These are phyloP conservation scores for Tylopilus felleus DNA, from an alignment of 768 basidiomycete species.

Conservation along the genomic window DNA sequence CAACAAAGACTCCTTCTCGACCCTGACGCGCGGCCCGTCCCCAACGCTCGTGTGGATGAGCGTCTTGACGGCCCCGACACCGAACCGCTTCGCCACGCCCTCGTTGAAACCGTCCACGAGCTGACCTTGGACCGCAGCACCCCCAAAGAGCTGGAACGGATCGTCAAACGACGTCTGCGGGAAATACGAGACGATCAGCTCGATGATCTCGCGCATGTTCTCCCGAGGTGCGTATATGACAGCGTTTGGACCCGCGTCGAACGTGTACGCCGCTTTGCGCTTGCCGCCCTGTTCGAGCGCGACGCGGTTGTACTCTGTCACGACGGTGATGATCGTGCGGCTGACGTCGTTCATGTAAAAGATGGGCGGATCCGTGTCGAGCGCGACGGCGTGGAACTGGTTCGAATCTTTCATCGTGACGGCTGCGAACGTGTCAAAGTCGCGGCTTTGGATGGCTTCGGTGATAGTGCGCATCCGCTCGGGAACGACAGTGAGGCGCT, in stretches of 20 bases:
- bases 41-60: conserved; percentile 93
- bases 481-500: conserved; percentile 91
- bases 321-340: conserved; percentile 84
- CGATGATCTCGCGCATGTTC: conserved; percentile 75
- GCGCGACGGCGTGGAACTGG: conserved; percentile 96
- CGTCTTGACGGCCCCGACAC: conserved; percentile 75
- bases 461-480: conserved; percentile 78
- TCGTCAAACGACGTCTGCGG: conserved; percentile 81
- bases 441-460: conserved; percentile 69
- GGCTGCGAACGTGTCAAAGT: conserved; percentile 86
- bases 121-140: conserved; percentile 42
- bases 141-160: conserved; percentile 60
- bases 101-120: conserved; percentile 73
- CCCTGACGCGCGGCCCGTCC: conserved; percentile 80
- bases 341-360: conserved; percentile 99
- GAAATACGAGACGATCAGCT: conserved; percentile 80
- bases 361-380: conserved; percentile 96
- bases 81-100: conserved; percentile 69
- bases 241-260: conserved; percentile 97
- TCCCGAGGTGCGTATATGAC: conserved; percentile 87
- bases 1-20: conserved; percentile 61
- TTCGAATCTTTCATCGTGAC: conserved; percentile 98
- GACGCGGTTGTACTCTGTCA: conserved; percentile 91
- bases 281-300: conserved; percentile 53
- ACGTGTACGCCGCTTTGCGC: conserved; percentile 94